Evolutionary conservation across 495 filamentous ascomycete genomes (phyloP), one percentile per base, ranked within the genome.

Genomic region (Terfezia boudieri): DNA sequence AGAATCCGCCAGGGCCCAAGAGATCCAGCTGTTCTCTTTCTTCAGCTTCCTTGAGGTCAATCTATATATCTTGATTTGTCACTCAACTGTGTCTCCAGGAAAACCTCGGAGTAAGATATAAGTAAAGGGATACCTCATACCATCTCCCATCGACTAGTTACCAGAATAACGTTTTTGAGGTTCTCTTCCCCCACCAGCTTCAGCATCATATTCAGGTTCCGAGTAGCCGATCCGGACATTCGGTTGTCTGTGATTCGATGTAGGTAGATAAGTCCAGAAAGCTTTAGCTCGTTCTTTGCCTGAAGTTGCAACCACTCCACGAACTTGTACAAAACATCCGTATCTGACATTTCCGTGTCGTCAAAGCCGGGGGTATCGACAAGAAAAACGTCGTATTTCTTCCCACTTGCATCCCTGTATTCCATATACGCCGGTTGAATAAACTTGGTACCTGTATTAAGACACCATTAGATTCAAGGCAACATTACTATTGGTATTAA

Each of bases 301-400:
- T 46, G 16, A 62, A 60, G 23, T 61, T 57, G 26, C 26, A 32
- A 32, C 26, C 26, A 32, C 26, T 32, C 26, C 0, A 7, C 26
- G 26, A 32, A 32, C 2, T 58, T 53, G 16, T 36, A 54, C n/a
- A 68, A 55, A 9, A 68, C 56, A 14, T 66, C 66, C 0, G 52
- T 56, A 48, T 69, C 65, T 26, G 56, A 56, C 9, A 59, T 58
- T 8, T 48, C 51, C 3, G 67, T 67, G 52, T 69, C 67, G 51
- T 67, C 61, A 49, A 69, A 67, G 9, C 67, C 67, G 0, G 65
- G 67, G 11, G 65, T 66, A 51, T 69, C 67, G 35, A 68, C 54
- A 20, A 68, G 53, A 36, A 58, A 48, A 32, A 32, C 26, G 7
- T 32, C 26, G 26, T 32, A 32, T 32, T 32, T 1, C 26, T 7